Conservation (phyloP, 2,329 filamentous ascomycete species). For the Ceratocystis smalleyi region DNA sequence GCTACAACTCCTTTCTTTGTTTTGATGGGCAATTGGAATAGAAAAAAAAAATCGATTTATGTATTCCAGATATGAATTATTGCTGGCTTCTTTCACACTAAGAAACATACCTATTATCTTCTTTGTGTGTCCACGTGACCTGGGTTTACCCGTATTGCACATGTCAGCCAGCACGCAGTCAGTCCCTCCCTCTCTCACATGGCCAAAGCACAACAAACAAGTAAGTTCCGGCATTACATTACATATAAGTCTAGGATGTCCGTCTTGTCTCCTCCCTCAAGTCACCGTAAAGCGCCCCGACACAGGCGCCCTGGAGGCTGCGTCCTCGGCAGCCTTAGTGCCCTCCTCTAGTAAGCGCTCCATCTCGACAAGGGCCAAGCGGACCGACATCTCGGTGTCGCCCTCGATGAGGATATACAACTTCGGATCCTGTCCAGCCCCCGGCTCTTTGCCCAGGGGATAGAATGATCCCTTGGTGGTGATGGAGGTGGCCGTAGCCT, state of each 20-base stretch:
- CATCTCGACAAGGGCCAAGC: constrained; percentile 77
- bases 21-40: no score
- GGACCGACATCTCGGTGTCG: constrained; percentile 85
- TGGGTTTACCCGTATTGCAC: background rate
- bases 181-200: no score
- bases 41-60: constrained; percentile 3
- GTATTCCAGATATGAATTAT: background rate
- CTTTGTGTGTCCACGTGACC: background rate
- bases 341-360: constrained; percentile 79
- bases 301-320: constrained; percentile 62
- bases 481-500: constrained; percentile 86
- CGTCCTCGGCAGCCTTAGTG: constrained; percentile 74
- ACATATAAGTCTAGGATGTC: background rate
- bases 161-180: no score
- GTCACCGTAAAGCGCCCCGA: constrained; percentile 78
- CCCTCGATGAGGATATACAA: constrained; percentile 96
- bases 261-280: constrained; percentile 27
- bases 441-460: constrained; percentile 62
- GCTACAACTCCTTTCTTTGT: no score
- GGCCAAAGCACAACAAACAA: background rate
- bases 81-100: no score
- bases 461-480: constrained; percentile 96
- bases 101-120: background rate
- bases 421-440: constrained; percentile 65
- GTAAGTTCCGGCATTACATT: background rate